Conservation (phyloP, 495 filamentous ascomycete species). For the Glonium stellatum region DNA sequence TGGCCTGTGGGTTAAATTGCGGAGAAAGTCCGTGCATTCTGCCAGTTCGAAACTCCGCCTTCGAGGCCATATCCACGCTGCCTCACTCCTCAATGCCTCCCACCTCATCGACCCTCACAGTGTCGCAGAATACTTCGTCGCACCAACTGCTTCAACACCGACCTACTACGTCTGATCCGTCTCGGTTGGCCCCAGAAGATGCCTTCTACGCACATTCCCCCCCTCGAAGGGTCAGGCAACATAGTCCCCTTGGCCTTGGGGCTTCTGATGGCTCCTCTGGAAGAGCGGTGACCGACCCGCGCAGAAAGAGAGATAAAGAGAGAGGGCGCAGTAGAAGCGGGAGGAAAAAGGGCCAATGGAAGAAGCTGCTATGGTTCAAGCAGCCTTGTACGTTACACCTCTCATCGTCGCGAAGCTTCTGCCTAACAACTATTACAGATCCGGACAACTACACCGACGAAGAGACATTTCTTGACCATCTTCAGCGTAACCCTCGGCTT, state of each 20-base stretch:
- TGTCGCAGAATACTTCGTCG: background rate
- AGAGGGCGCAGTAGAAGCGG: conserved; percentile 52
- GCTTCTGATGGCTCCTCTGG: conserved; percentile 24
- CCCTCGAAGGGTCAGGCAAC: conserved; percentile 41
- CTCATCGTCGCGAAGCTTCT: conserved; percentile 12
- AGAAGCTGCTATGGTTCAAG: conserved; percentile 96
- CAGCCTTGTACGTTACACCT: conserved; percentile 63
- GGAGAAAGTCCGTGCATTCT: no score
- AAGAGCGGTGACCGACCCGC: conserved; percentile 33
- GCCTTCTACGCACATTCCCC: conserved; percentile 60
- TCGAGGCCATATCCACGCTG: background rate
- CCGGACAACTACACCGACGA: conserved; percentile 98
- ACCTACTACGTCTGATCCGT: conserved; percentile 32
- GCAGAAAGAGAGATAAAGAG: conserved; percentile 46
- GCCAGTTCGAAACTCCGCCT: background rate
- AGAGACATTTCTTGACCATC: conserved; percentile 87
- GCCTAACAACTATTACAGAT: conserved; percentile 46
- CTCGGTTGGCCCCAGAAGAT: conserved; percentile 73
- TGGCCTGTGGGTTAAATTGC: no score
- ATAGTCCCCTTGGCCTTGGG: conserved; percentile 25
- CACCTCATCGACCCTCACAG: background rate
- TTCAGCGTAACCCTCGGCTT: conserved; percentile 90
- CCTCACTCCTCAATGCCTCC: background rate
- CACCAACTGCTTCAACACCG: conserved; percentile 2
- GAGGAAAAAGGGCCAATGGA: conserved; percentile 66